These are phyloP conservation scores for Penicillium polonicum DNA, from an alignment of 2,329 filamentous ascomycete species.

Conservation along the genomic window DNA sequence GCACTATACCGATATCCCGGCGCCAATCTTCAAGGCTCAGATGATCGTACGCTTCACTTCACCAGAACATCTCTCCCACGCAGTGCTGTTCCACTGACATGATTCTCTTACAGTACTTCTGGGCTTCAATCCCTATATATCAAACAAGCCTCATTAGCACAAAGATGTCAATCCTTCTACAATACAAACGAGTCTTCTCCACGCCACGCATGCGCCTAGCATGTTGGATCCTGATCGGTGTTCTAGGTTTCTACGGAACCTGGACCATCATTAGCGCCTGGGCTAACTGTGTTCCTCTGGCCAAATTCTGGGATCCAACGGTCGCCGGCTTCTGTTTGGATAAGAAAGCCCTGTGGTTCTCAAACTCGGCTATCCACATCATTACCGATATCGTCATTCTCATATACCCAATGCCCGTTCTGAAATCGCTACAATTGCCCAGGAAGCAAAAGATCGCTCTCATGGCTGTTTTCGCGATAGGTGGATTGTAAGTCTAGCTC, in stretches of 20 bases:
- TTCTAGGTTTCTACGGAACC: slow-evolving; percentile 33
- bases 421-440: slow-evolving; percentile 43
- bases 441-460: slow-evolving; percentile 41
- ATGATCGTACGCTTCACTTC: slow-evolving; percentile 25
- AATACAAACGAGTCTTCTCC: slow-evolving; percentile 38
- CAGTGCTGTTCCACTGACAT: neutral
- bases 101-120: slow-evolving; percentile 26
- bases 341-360: slow-evolving; percentile 44
- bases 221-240: slow-evolving; percentile 35
- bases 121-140: slow-evolving; percentile 36
- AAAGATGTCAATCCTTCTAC: slow-evolving; percentile 38
- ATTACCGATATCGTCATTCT: slow-evolving; percentile 45
- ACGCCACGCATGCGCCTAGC: slow-evolving; percentile 32
- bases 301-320: slow-evolving; percentile 30
- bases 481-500: slow-evolving; percentile 39
- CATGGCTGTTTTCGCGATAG: slow-evolving; percentile 44
- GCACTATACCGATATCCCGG: slow-evolving; percentile 22
- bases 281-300: slow-evolving; percentile 33
- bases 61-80: neutral
- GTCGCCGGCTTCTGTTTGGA: slow-evolving; percentile 37
- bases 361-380: slow-evolving; percentile 45
- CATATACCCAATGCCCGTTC: slow-evolving; percentile 43
- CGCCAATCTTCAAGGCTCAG: slow-evolving; percentile 18
- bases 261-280: slow-evolving; percentile 35
- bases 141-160: slow-evolving; percentile 35